These are phyloP conservation scores for Dryadomyces quercivorus DNA, from an alignment of 2,329 filamentous ascomycete genomes.

Conservation along the genomic window DNA sequence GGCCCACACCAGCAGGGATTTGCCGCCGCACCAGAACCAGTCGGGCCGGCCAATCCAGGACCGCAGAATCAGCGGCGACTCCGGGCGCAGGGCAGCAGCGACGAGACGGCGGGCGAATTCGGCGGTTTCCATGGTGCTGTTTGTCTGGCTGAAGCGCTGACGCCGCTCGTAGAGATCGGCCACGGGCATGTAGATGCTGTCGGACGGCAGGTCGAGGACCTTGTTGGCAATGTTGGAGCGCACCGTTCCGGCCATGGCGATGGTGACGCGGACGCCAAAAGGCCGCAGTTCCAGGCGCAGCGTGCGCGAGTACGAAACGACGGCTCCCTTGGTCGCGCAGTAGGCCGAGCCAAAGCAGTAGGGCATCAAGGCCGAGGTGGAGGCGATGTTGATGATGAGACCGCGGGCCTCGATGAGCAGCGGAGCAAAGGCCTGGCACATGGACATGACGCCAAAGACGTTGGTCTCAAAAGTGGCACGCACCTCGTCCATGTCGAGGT, in stretches of 20 bases:
- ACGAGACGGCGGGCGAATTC: conserved; percentile 32
- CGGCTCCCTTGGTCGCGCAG: conserved; percentile 42
- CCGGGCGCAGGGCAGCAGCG: conserved; percentile 24
- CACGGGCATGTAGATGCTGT: conserved; percentile 35
- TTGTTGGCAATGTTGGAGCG: conserved; percentile 35
- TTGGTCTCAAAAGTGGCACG: conserved; percentile 44
- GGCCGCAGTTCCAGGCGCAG: conserved; percentile 41
- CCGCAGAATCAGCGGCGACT: conserved; percentile 20
- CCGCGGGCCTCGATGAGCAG: conserved; percentile 37
- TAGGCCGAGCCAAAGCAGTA: conserved; percentile 43
- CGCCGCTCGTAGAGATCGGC: conserved; percentile 32
- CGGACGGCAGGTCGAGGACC: conserved; percentile 26
- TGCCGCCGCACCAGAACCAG: conserved; percentile 29
- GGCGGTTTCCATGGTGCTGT: conserved; percentile 30
- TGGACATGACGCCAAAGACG: conserved; percentile 45
- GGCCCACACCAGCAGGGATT: conserved; percentile 18
- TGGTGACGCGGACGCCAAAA: conserved; percentile 43
- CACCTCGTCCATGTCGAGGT: conserved; percentile 39
- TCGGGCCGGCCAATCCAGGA: conserved; percentile 27
- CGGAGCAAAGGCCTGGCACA: conserved; percentile 36
- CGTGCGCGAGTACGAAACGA: conserved; percentile 39
- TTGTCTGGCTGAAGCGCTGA: conserved; percentile 35
- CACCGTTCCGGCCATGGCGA: conserved; percentile 42
- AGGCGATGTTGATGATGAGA: conserved; percentile 43
- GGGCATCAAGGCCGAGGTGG: conserved; percentile 34